Conservation (phyloP, 23 red algal genomes). For the Gracilaria domingensis region DNA sequence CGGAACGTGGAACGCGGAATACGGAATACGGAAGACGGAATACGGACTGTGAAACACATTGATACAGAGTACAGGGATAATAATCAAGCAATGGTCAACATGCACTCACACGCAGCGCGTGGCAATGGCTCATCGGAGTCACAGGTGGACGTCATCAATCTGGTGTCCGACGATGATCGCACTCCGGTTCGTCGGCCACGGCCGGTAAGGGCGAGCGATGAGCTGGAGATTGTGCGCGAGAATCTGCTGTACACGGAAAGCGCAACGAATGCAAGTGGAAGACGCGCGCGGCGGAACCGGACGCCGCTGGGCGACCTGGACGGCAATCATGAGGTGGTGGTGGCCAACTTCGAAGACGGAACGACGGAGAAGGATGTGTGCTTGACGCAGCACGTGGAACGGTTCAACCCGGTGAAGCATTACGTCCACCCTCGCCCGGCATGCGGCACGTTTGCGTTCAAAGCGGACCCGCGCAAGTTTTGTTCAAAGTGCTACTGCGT, state of each 20-base stretch:
- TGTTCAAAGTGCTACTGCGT: not conserved
- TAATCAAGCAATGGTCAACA: too few species aligned
- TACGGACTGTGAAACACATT: too few species aligned
- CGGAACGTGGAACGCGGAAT: too few species aligned
- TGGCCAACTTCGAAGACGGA: not conserved
- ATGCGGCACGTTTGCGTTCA: not conserved
- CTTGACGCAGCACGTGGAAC: not conserved
- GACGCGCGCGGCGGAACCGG: not conserved
- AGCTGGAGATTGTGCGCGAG: constrained; percentile 15
- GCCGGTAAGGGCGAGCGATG: not conserved
- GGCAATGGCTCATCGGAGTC: too few species aligned
- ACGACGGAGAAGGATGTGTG: not conserved
- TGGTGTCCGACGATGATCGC: constrained; percentile 18
- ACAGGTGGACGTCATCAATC: constrained; percentile 9
- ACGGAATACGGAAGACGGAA: too few species aligned
- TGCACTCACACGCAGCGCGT: not conserved
- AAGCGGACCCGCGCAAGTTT: not conserved
- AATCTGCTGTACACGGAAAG: not conserved
- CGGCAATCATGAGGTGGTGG: not conserved
- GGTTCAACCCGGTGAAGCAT: not conserved
- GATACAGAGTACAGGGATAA: too few species aligned
- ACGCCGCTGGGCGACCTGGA: not conserved
- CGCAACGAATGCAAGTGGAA: not conserved
- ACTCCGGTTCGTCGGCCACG: constrained; percentile 15
- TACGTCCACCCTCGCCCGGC: not conserved